Evolutionary conservation across 768 basidiomycete genomes (phyloP), one percentile per base, ranked within the genome.

Genomic region (Trametes coccinea): DNA sequence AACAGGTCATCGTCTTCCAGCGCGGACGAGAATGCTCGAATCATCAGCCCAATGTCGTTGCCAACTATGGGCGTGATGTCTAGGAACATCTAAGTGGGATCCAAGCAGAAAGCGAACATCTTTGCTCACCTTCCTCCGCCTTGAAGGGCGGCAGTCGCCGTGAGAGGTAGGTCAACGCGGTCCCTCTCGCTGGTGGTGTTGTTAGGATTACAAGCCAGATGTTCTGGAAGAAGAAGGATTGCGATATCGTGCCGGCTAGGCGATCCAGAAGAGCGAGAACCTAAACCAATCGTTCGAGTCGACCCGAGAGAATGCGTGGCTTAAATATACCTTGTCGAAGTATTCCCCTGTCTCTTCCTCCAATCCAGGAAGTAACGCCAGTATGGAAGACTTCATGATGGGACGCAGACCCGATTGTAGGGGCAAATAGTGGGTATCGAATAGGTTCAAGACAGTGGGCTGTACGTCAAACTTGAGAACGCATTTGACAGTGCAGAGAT

Each of bases 271-370:
- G 74, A 51, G 78, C 78, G 34, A 98, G 73, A 37, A 96, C 93
- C 92, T 93, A 29, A 4, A 4, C 30, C 17, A 55, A 10, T 41
- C 31, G 5, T 45, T 0, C 43, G n/a, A 16, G 30, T 9, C 27
- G 14, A 5, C 41, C 14, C 30, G 33, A 22, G 14, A 13, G 22
- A 8, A 11, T 27, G 22, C 47, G 8, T 45, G 10, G 40, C 11
- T 16, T 45, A 54, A 27, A 13, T 61, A 27, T 56, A 88, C 90
- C 78, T 91, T 92, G 54, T 98, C 97, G 68, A 98, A 98, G 76
- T 92, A 97, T 74, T 98, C 97, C 1, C 95, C 92, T 0, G 94
- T 95, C 74, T 98, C 96, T 73, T 99, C 97, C 73, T 99, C 97
- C 53, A 98, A 78, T 2, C 97, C 97, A 2, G 97, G 97, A 10